Evolutionary conservation across 805 yeast genomes (phyloP).

Genomic region (Starmerella bombi): DNA sequence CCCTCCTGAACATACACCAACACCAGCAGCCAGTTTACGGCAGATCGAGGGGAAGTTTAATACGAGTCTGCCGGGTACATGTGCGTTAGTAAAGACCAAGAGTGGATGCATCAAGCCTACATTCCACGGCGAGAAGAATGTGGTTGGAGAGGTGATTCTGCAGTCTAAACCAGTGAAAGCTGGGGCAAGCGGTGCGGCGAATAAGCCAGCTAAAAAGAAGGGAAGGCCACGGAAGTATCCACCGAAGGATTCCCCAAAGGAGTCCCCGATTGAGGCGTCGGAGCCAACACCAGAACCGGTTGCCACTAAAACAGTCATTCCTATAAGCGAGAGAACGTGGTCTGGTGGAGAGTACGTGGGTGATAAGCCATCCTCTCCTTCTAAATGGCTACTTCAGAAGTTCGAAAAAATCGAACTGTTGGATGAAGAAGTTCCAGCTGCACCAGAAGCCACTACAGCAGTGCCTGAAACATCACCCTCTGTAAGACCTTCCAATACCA

Average conservation of each 20-base stretch:
- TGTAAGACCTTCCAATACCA: background rate
- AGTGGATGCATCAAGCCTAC: slow-evolving; percentile 14
- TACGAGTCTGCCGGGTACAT: slow-evolving; percentile 9
- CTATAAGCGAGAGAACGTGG: background rate
- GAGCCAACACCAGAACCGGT: background rate
- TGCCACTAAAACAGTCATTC: background rate
- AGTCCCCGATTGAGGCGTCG: background rate
- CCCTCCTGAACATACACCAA: background rate
- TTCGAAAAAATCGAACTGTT: background rate
- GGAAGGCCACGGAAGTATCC: slow-evolving; percentile 21
- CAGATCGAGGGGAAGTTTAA: slow-evolving; percentile 1
- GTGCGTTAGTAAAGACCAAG: slow-evolving; percentile 6
- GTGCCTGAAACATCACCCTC: background rate
- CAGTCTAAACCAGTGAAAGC: background rate
- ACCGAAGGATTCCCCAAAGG: background rate
- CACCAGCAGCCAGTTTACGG: slow-evolving; percentile 2
- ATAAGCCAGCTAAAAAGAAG: slow-evolving; percentile 6
- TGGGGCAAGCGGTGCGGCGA: background rate
- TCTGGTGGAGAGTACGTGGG: background rate
- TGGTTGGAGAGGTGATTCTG: slow-evolving; percentile 7
- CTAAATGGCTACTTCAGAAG: background rate
- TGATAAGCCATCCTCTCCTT: background rate
- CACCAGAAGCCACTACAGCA: too few relatives aligned
- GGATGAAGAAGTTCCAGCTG: background rate
- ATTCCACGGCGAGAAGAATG: slow-evolving; percentile 23